Conservation (phyloP, 1,284 basidiomycete genomes). For the Fistulinella cinereoalba region DNA sequence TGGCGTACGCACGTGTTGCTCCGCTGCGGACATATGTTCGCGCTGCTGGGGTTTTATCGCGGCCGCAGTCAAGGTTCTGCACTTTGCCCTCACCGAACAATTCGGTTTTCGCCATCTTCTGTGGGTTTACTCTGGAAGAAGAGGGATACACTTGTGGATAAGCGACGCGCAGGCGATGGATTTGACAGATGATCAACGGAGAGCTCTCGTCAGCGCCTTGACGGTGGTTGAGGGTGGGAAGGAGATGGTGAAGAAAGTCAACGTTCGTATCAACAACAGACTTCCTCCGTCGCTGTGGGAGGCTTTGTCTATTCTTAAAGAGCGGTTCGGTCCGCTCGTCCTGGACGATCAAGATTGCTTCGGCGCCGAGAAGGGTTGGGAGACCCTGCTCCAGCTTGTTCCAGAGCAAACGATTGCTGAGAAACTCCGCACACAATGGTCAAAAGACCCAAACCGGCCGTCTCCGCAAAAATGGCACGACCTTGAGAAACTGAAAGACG, state of each 20-base stretch:
- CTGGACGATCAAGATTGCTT: slow-evolving; percentile 90
- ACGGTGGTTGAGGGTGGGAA: slow-evolving; percentile 85
- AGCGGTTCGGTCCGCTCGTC: slow-evolving; percentile 67
- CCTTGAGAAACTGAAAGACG: slow-evolving; percentile 40
- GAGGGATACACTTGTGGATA: slow-evolving; percentile 98
- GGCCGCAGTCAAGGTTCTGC: slow-evolving; percentile 88
- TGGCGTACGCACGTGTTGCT: slow-evolving; percentile 92
- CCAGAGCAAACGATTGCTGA: slow-evolving; percentile 57
- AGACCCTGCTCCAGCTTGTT: slow-evolving; percentile 73
- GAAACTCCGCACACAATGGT: slow-evolving; percentile 62
- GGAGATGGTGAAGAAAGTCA: slow-evolving; percentile 83
- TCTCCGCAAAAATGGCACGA: slow-evolving; percentile 77
- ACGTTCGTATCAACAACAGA: slow-evolving; percentile 51
- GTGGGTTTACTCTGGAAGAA: slow-evolving; percentile 98
- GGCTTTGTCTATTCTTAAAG: slow-evolving; percentile 50
- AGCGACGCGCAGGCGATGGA: slow-evolving; percentile 87
- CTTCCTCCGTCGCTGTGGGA: slow-evolving; percentile 70
- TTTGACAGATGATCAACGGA: slow-evolving; percentile 89
- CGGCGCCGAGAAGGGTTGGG: slow-evolving; percentile 65
- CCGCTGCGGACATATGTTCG: slow-evolving; percentile 87
- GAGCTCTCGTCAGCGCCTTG: slow-evolving; percentile 82
- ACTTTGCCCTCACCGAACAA: slow-evolving; percentile 76
- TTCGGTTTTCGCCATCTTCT: slow-evolving; percentile 83
- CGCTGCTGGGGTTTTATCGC: slow-evolving; percentile 96
- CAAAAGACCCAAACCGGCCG: slow-evolving; percentile 47